Evolutionary conservation across 768 basidiomycete genomes (phyloP).

Genomic region (Leccinum broughii): DNA sequence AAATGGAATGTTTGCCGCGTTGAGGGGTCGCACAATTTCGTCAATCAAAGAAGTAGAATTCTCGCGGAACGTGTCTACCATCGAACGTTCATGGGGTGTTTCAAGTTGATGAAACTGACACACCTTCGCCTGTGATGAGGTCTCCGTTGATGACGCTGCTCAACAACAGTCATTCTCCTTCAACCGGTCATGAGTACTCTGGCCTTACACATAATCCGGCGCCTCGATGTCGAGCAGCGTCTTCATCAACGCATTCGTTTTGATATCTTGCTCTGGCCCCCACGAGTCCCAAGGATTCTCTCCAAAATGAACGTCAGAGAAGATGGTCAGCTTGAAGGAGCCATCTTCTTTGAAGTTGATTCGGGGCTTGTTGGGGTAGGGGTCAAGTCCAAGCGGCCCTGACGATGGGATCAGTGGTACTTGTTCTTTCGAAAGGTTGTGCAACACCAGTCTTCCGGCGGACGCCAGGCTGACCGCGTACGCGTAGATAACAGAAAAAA

Average conservation of each 20-base stretch:
- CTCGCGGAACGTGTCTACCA: slow-evolving; percentile 59
- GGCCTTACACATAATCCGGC: slow-evolving; percentile 67
- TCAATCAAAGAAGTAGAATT: slow-evolving; percentile 70
- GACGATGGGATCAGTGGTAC: not conserved
- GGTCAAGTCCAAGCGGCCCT: slow-evolving; percentile 29
- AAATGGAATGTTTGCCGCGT: slow-evolving; percentile 58
- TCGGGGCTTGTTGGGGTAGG: slow-evolving; percentile 48
- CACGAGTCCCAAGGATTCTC: slow-evolving; percentile 72
- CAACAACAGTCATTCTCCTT: slow-evolving; percentile 2
- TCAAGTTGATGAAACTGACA: not conserved
- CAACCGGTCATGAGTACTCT: not conserved
- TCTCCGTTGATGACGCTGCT: slow-evolving; percentile 70
- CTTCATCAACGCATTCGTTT: slow-evolving; percentile 61
- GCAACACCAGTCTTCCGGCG: not conserved
- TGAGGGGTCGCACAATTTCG: slow-evolving; percentile 60
- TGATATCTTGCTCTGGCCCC: slow-evolving; percentile 67
- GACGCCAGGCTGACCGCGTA: slow-evolving; percentile 11
- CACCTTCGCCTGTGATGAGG: slow-evolving; percentile 71
- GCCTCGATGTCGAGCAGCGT: slow-evolving; percentile 54
- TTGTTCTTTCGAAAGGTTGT: not conserved
- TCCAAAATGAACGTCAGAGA: slow-evolving; percentile 76
- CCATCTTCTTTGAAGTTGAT: slow-evolving; percentile 58
- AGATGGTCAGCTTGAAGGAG: slow-evolving; percentile 70
- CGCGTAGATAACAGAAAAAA: slow-evolving; percentile 14
- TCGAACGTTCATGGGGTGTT: not conserved